Evolutionary conservation across 768 basidiomycete genomes (phyloP).

Genomic region (Clitopilus passeckerianus): DNA sequence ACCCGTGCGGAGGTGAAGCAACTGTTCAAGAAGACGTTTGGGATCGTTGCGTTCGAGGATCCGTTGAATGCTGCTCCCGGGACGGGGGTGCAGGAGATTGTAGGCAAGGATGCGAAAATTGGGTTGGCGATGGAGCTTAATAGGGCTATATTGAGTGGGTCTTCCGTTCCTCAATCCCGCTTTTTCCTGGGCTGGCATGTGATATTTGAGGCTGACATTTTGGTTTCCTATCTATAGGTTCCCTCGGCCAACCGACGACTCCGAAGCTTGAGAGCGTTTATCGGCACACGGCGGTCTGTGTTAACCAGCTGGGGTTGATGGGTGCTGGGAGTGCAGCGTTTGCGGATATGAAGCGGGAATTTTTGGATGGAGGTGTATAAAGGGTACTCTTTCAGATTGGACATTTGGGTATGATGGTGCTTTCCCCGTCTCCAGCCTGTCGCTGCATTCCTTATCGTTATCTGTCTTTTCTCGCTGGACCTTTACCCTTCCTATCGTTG

Average conservation of each 20-base stretch:
- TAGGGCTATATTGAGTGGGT: constrained; percentile 75
- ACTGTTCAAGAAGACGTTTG: constrained; percentile 70
- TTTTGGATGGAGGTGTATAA: constrained; percentile 40
- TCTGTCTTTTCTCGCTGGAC: neutral
- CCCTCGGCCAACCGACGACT: constrained; percentile 66
- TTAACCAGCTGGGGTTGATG: constrained; percentile 66
- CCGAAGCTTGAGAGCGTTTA: constrained; percentile 76
- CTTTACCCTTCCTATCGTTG: neutral
- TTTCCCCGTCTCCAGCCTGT: neutral
- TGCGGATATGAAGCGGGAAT: constrained; percentile 73
- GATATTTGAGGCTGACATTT: constrained; percentile 3
- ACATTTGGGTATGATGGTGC: neutral
- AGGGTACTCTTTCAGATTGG: neutral
- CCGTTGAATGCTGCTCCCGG: constrained; percentile 51
- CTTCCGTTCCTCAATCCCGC: neutral
- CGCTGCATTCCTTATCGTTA: neutral
- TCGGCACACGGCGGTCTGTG: constrained; percentile 64
- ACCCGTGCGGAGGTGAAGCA: constrained; percentile 57
- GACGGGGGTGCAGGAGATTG: constrained; percentile 62
- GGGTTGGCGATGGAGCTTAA: constrained; percentile 74
- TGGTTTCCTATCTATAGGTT: constrained; percentile 41
- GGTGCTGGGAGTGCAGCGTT: constrained; percentile 78
- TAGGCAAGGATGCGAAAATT: constrained; percentile 61
- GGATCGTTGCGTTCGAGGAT: constrained; percentile 76
- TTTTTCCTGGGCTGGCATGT: neutral